These are phyloP conservation scores for Delonix regia DNA, from an alignment of 306 rosid species.

Conservation along the genomic window DNA sequence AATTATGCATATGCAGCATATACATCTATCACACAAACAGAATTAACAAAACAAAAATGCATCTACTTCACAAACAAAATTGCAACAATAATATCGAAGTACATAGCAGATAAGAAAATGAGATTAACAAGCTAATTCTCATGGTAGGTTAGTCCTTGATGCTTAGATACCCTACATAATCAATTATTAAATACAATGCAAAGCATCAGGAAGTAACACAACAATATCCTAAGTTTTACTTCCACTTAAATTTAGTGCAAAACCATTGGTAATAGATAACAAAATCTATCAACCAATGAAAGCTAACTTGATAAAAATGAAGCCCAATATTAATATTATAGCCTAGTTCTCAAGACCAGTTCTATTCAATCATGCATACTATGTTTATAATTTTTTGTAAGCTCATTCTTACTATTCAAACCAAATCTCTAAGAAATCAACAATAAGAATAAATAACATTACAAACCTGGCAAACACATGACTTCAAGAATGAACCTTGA, in stretches of 20 bases:
- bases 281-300: too few species aligned
- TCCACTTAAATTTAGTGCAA: too few species aligned
- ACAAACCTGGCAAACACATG: conserved; percentile 71
- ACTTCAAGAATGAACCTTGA: conserved; percentile 61
- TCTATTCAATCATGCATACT: conserved; percentile 20
- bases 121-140: background rate
- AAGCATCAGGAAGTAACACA: too few species aligned
- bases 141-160: conserved; percentile 4
- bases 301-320: too few species aligned
- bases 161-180: background rate
- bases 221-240: too few species aligned
- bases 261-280: too few species aligned
- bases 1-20: too few species aligned
- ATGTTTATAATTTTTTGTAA: conserved; percentile 1
- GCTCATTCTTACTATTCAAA: too few species aligned
- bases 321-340: too few species aligned
- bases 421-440: background rate
- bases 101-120: background rate
- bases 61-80: conserved; percentile 23
- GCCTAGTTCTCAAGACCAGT: background rate
- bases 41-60: too few species aligned
- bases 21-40: too few species aligned
- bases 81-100: conserved; percentile 27
- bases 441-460: background rate
- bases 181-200: too few species aligned